Base-by-base conservation (phyloP, 306 rosid genomes). In the Inga leiocalycina region DNA sequence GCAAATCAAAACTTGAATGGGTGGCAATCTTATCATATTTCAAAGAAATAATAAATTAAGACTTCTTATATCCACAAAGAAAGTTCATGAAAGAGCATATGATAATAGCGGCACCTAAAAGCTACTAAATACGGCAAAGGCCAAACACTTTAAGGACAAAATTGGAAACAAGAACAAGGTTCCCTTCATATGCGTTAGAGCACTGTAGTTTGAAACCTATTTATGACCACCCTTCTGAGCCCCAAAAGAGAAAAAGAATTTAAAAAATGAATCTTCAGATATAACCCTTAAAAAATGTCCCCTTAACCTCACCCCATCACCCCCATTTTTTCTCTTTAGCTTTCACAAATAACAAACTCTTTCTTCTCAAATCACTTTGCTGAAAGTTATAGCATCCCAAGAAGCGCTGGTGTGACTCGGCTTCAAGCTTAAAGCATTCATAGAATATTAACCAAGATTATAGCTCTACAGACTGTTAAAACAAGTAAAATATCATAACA, bases 1-100 rank as follows among this genome's bases (percentile, higher is more conserved):
- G 61, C 81, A 82, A 79, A 74, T 27, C 10, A 88, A 87, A 65
- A 65, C 48, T 75, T 65, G 76, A 80, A 70, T 70, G 24, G 27
- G 46, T 51, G 74, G 69, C 78, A 74, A 35, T 78, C 52, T 77
- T 75, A 84, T 70, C 32, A 41, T 32, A 16, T 2, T 39, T 76
- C 67, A 56, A 61, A 76, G 66, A 72, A 37, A 37, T 9, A 41
- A 62, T 64, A 30, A 70, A 52, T 10, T 49, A 24, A 81, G 69
- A 80, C 59, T n/a, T 73, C 74, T 64, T 24, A 59, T 74, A 70
- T 77, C 81, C 76, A 41, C 64, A n/a, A 62, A 78, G 15, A 56
- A 52, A 39, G 45, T 52, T 68, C 35, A 61, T 34, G 24, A 48
- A 41, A 59, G 77, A 46, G 81, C 75, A 82, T 67, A 51, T 84